Base-by-base conservation (phyloP, 2,329 filamentous ascomycete species). In the Coniochaeta sp. region DNA sequence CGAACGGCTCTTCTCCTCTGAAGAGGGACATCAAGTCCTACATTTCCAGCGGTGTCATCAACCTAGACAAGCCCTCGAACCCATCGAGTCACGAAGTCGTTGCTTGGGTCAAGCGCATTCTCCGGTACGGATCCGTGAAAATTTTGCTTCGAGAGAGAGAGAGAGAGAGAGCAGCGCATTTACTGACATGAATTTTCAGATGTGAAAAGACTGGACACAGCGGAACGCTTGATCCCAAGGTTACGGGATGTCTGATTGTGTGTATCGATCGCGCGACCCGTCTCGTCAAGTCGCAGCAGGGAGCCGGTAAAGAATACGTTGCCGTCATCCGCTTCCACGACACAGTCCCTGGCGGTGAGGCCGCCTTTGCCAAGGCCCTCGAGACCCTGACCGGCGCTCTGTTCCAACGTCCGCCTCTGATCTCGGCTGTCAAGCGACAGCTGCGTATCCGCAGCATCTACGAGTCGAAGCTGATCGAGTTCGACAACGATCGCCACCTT, bases 221-320 rank as follows among this genome's bases (percentile, higher is more conserved):
- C 68, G 95, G 95, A 74, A 99, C 95, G 64, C 89, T 99, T 70
- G 95, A 99, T 75, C 93, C 93, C 72, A 98, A 97, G 80, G 95
- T 99, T 72, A 99, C 72, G 8, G 73, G 73, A 55, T 75, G 72
- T 60, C 68, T 75, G 65, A 72, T 69, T 71, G 76, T 73, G 54
- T 73, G 71, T 77, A 90, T 98, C 73, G 95, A 98, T 79, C 92
- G 95, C 72, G 95, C 95, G 59, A 99, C 95, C 66, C 90, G 95
- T 71, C 87, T 99, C 61, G 95, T 99, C 75, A 99, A 99, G 84
- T 96, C 93, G 59, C 95, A 99, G 79, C 95, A 99, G 78, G 93
- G 93, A 72, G 95, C 95, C 63, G 95, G 95, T 84, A 99, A 99
- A 82, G 95, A 99, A 81, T 99, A 99, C 75, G 93, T 98, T 59